Evolutionary conservation across 305 asterid genomes (phyloP).

Genomic region (Petunia hybrid): DNA sequence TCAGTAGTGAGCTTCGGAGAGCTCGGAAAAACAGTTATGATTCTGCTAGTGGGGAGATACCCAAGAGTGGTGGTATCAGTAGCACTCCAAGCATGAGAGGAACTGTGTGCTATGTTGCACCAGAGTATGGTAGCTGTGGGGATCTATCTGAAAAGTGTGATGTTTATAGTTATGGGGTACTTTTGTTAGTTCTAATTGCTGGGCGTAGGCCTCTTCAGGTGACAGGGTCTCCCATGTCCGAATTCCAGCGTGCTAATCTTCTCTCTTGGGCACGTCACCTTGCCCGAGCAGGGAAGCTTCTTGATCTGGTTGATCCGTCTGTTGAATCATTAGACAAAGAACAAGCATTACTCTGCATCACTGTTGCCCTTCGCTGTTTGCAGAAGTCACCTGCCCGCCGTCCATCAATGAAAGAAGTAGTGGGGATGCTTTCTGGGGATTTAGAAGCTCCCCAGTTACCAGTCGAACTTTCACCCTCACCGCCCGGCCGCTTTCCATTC

Average conservation of each 20-base stretch:
- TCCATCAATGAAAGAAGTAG: constrained; percentile 95
- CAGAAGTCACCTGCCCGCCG: constrained; percentile 83
- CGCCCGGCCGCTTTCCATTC: constrained; percentile 64
- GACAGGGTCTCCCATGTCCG: constrained; percentile 94
- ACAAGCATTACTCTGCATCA: constrained; percentile 77
- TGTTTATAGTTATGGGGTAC: constrained; percentile 93
- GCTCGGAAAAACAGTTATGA: constrained; percentile 71
- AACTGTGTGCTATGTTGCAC: constrained; percentile 94
- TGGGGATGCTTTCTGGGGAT: constrained; percentile 75
- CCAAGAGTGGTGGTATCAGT: constrained; percentile 90
- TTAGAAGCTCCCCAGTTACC: constrained; percentile 74
- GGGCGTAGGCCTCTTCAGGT: constrained; percentile 98
- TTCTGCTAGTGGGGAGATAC: constrained; percentile 80
- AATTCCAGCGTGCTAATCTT: constrained; percentile 90
- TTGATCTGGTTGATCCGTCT: constrained; percentile 75
- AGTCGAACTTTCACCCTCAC: constrained; percentile 80
- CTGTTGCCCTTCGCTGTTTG: constrained; percentile 88
- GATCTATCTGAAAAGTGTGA: constrained; percentile 91
- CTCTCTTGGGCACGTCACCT: constrained; percentile 93
- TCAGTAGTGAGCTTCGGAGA: constrained; percentile 87
- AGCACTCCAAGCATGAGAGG: constrained; percentile 99
- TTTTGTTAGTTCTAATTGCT: constrained; percentile 78
- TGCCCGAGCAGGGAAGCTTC: constrained; percentile 93
- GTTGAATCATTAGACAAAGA: constrained; percentile 59
- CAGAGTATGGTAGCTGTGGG: constrained; percentile 84